Evolutionary conservation across 768 basidiomycete genomes (phyloP), one percentile per base, ranked within the genome.

Genomic region (Phylloporus arenicola): DNA sequence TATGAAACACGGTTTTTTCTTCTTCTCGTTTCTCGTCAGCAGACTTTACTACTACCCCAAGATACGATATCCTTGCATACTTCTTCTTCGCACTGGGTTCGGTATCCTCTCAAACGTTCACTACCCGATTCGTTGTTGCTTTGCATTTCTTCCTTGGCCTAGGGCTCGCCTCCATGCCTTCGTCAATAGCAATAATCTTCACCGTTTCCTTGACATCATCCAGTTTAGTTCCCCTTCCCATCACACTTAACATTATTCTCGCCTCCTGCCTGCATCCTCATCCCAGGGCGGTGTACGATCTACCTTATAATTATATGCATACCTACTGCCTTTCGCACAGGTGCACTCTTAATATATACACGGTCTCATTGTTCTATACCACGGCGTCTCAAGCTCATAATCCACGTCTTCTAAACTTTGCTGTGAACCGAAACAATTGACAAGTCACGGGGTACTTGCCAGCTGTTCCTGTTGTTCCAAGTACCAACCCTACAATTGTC

Each of bases 231-330:
- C 54, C 37, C 45, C 53, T 54, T 51, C 42, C 41, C 44, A 49
- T 62, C 54, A 57, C 67, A 57, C 59, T 65, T 57, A 59, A 54
- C 63, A 55, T 52, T 55, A 57, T 64, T 56, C 51, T 49, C 52
- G 42, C 52, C 45, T 11, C 40, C 52, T 57, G 49, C 51, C 54
- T 51, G 58, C 57, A 45, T 50, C 48, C 55, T 55, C 62, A 56
- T 57, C 46, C 48, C 53, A 53, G 52, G 56, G 54, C 54, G 58
- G 59, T 68, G 67, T 68, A 70, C 62, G 54, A 64, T 64, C 57
- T 70, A 70, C 57, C 51, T 68, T 66, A 66, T 63, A 58, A 55
- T 63, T 62, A 60, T 57, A 61, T 57, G 56, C 57, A 64, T 64
- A 67, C 68, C 65, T 63, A 68, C 56, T 59, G 63, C 59, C 52